Evolutionary conservation across 106 monocot genomes (phyloP).

Genomic region (Amphibolis antarctica): DNA sequence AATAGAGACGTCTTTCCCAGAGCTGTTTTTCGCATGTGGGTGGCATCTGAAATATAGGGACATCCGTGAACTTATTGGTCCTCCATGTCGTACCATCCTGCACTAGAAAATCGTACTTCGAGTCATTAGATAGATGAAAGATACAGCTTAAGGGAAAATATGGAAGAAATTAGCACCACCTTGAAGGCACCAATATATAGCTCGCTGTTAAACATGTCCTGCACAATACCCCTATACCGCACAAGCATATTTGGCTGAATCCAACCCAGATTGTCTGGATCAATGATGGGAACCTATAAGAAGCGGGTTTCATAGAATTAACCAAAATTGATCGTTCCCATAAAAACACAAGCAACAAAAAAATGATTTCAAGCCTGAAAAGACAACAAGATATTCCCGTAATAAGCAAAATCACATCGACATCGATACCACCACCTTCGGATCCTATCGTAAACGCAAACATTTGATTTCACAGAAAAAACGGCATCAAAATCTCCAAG

Average conservation of each 20-base stretch:
- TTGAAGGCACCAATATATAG: slow-evolving; percentile 78
- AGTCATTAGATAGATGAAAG: background rate
- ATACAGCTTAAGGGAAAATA: background rate
- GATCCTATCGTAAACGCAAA: too few relatives aligned
- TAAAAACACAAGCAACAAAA: too few relatives aligned
- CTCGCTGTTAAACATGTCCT: slow-evolving; percentile 91
- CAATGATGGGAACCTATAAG: slow-evolving; percentile 63
- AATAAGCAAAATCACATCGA: too few relatives aligned
- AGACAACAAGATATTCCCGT: too few relatives aligned
- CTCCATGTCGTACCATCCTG: slow-evolving; percentile 78
- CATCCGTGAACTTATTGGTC: slow-evolving; percentile 77
- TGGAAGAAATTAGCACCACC: slow-evolving; percentile 40
- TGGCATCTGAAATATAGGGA: slow-evolving; percentile 37
- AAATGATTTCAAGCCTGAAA: too few relatives aligned
- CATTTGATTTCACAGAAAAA: too few relatives aligned
- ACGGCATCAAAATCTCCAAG: too few relatives aligned
- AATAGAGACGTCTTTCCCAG: slow-evolving; percentile 79
- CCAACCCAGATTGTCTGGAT: slow-evolving; percentile 32
- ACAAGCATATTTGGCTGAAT: slow-evolving; percentile 77
- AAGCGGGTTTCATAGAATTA: background rate
- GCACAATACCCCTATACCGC: slow-evolving; percentile 89
- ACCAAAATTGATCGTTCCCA: too few relatives aligned
- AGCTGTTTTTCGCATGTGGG: slow-evolving; percentile 38
- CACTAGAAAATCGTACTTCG: background rate
- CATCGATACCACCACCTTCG: too few relatives aligned